Evolutionary conservation across 2,329 filamentous ascomycete genomes (phyloP).

Genomic region (Tolypocladium guangdongense): DNA sequence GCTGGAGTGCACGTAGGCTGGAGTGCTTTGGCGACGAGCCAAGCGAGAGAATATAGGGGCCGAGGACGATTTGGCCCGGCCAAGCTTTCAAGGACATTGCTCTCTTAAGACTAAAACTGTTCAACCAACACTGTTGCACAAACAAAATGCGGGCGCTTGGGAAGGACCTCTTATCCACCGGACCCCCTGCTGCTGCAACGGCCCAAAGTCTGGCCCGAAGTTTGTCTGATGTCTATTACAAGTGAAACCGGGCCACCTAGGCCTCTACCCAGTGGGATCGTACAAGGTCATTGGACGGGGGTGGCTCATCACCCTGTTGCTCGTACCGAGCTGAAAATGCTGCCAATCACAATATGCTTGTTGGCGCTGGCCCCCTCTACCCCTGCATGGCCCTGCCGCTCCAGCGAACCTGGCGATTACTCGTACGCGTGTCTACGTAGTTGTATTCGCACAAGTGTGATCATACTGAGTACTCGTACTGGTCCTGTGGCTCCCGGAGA

Average conservation of each 20-base stretch:
- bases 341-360: neutral
- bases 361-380: neutral
- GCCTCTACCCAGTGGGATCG: no score
- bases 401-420: neutral
- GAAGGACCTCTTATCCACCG: neutral
- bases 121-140: neutral
- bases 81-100: neutral
- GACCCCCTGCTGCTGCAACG: neutral
- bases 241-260: no score
- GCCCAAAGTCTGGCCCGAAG: neutral
- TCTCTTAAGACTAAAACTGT: neutral
- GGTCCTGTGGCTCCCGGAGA: neutral
- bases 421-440: neutral
- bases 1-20: no score
- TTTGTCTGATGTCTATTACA: no score
- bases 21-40: no score
- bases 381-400: neutral
- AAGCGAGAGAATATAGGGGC: neutral
- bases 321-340: neutral
- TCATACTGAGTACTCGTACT: no score
- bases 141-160: neutral
- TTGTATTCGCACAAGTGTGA: no score
- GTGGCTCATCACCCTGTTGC: neutral
- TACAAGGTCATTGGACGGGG: neutral
- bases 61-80: neutral